Conservation (phyloP, 768 basidiomycete species). For the Amanita pallidorosea region DNA sequence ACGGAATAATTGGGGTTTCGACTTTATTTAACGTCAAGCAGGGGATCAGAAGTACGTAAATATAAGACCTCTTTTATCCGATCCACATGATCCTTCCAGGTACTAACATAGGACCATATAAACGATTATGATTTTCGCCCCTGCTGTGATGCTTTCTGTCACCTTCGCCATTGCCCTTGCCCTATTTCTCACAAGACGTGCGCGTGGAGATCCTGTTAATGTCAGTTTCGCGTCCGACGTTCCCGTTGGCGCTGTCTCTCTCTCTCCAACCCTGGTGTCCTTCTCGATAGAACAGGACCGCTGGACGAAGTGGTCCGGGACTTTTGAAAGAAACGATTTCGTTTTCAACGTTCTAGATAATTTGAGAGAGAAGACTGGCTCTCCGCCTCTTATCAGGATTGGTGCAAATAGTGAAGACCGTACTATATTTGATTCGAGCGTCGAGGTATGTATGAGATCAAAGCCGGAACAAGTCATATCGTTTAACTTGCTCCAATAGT, state of each 20-base stretch:
- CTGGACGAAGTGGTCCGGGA: conserved; percentile 60
- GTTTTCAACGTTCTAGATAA: conserved; percentile 51
- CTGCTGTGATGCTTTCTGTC: not conserved
- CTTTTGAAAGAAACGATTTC: conserved; percentile 41
- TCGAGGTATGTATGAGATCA: conserved; percentile 24
- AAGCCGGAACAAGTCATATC: not conserved
- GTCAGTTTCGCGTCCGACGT: conserved; percentile 30
- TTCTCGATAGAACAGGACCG: conserved; percentile 65
- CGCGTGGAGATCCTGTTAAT: conserved; percentile 10
- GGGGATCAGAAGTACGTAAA: not conserved
- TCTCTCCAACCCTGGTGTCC: conserved; percentile 41
- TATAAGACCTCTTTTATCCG: not conserved
- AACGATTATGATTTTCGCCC: not conserved
- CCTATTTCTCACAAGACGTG: not conserved
- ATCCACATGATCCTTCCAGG: not conserved
- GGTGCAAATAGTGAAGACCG: conserved; percentile 50
- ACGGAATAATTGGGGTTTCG: too few species aligned
- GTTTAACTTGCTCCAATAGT: conserved; percentile 16
- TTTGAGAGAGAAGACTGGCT: conserved; percentile 38
- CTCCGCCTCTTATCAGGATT: conserved; percentile 46
- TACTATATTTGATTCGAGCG: conserved; percentile 39
- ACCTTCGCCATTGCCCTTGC: not conserved
- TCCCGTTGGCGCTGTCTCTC: conserved; percentile 21
- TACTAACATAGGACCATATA: not conserved
- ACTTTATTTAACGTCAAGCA: too few species aligned